Percentiles rank a stretch among this genome's conserved stretches.
These are phyloP conservation scores for Podospora bellae-mahoneyi DNA, from an alignment of 495 filamentous ascomycete genomes.

Conservation along the genomic window DNA sequence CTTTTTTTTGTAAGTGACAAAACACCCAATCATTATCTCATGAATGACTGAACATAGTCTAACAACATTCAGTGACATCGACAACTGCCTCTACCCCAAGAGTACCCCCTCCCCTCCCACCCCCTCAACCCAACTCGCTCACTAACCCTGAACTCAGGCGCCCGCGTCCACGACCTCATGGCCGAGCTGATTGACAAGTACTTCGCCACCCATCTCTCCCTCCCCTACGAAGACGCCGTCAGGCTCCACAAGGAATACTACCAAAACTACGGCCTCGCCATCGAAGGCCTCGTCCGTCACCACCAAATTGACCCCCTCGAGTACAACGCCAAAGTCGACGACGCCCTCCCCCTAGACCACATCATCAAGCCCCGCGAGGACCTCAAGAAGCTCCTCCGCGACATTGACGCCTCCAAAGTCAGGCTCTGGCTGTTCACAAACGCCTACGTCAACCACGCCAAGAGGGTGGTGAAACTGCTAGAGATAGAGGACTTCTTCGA, in stretches of 20 bases:
- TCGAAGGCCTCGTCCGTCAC: conserved; percentile 87
- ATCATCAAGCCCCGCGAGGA: conserved; percentile 73
- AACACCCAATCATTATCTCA: not conserved
- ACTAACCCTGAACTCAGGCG: conserved; percentile 41
- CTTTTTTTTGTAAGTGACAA: conserved; percentile 46
- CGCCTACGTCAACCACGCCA: conserved; percentile 85
- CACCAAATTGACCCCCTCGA: conserved; percentile 94
- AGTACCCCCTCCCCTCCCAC: conserved; percentile 34
- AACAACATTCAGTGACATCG: conserved; percentile 64
- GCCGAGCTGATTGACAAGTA: conserved; percentile 73
- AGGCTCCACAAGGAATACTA: conserved; percentile 89
- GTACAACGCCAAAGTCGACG: conserved; percentile 92
- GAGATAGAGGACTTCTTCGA: conserved; percentile 86
- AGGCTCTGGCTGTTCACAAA: conserved; percentile 95
- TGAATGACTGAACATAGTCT: not conserved
- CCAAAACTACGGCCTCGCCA: conserved; percentile 91
- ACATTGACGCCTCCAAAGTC: conserved; percentile 75
- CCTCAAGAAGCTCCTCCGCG: conserved; percentile 70
- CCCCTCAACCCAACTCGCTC: not conserved
- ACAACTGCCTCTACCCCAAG: conserved; percentile 83
- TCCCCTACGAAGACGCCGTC: conserved; percentile 68
- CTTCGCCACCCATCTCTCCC: conserved; percentile 72
- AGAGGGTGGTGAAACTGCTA: conserved; percentile 74
- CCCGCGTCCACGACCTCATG: conserved; percentile 73
- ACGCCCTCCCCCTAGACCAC: conserved; percentile 82